Percentiles rank a stretch among this genome's conserved stretches.
phyloP scores from a whole-genome alignment of 768 basidiomycete species.

The Rhodotorula babjevae region DNA sequence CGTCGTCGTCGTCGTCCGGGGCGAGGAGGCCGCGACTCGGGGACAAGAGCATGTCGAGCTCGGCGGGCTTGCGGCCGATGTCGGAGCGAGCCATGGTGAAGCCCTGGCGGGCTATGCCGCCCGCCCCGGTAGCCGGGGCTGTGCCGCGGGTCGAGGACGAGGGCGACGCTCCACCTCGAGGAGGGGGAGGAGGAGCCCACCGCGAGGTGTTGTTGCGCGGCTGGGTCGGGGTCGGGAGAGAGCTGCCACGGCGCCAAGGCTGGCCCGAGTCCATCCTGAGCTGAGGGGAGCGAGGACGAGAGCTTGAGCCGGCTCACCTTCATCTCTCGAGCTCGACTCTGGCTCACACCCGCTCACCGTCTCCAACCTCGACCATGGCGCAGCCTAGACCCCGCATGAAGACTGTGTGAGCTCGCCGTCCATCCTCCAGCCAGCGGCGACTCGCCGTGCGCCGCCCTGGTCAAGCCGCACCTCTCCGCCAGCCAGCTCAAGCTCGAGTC shows the following conservation, averaged over 20 bases:
- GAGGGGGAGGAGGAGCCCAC: background rate
- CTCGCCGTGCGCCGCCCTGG: background rate
- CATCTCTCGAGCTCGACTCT: background rate
- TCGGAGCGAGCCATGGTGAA: slow-evolving; percentile 23
- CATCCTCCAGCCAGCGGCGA: background rate
- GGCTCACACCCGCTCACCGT: background rate
- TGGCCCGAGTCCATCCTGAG: background rate
- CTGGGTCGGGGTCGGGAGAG: background rate
- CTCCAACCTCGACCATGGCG: background rate
- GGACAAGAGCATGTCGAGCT: slow-evolving; percentile 29
- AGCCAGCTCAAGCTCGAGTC: background rate
- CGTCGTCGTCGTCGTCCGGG: slow-evolving; percentile 8
- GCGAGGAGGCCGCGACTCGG: slow-evolving; percentile 25
- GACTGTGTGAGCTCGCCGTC: slow-evolving; percentile 3
- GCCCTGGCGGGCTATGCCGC: slow-evolving; percentile 5
- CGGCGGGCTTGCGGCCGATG: slow-evolving; percentile 10
- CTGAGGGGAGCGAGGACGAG: background rate
- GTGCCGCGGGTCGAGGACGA: background rate
- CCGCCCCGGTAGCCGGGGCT: background rate
- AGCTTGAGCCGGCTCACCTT: background rate
- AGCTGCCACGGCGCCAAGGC: slow-evolving; percentile 14
- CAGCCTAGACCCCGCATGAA: slow-evolving; percentile 17
- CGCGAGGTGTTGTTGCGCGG: background rate
- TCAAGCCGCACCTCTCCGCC: background rate
- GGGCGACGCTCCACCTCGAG: background rate